Evolutionary conservation across 805 yeast genomes (phyloP).

Genomic region (Ogataea kodamae): DNA sequence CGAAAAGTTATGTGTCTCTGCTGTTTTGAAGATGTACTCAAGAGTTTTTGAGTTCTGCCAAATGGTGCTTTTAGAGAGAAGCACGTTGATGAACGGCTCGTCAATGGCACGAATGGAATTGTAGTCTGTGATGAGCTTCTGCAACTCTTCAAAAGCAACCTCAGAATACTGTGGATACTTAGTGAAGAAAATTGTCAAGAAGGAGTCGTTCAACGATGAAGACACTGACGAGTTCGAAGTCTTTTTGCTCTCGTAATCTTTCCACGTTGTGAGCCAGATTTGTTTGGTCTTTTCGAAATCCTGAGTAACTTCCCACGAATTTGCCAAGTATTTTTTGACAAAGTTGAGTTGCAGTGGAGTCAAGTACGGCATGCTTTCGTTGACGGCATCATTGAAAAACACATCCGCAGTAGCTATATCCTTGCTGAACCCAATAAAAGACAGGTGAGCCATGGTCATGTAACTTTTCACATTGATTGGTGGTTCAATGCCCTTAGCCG

Average conservation of each 20-base stretch:
- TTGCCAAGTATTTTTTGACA: conserved; percentile 59
- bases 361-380: conserved; percentile 66
- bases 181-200: conserved; percentile 65
- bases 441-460: conserved; percentile 69
- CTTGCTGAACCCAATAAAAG: conserved; percentile 74
- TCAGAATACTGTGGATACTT: conserved; percentile 47
- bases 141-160: conserved; percentile 56
- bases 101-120: conserved; percentile 58
- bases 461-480: conserved; percentile 44
- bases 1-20: conserved; percentile 51
- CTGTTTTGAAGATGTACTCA: conserved; percentile 59
- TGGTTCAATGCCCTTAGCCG: conserved; percentile 30
- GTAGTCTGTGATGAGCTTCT: conserved; percentile 53
- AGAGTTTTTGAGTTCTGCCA: conserved; percentile 70
- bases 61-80: conserved; percentile 58
- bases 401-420: conserved; percentile 68
- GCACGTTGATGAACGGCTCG: conserved; percentile 78
- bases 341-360: conserved; percentile 71
- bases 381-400: conserved; percentile 70
- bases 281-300: conserved; percentile 56
- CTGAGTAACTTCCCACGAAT: conserved; percentile 54
- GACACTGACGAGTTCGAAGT: conserved; percentile 66
- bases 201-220: conserved; percentile 65
- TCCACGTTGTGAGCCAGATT: conserved; percentile 61
- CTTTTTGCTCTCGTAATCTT: conserved; percentile 47